Conservation (phyloP, 1,284 basidiomycete species). For the Cutaneotrichosporon sp. region DNA sequence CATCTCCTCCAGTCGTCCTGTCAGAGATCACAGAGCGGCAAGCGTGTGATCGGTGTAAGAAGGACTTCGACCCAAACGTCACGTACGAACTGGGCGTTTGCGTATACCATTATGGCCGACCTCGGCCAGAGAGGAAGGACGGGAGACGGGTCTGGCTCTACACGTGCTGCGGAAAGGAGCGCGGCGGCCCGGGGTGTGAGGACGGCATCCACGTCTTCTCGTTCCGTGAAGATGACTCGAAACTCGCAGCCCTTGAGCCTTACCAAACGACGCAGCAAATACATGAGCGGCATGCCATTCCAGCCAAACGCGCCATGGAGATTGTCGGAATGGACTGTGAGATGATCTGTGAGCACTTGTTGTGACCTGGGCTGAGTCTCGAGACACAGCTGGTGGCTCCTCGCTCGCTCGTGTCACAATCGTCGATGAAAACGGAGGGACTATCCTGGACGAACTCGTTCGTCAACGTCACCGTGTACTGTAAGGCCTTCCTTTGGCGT, state of each 20-base stretch:
- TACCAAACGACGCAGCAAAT: constrained; percentile 61
- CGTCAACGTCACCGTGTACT: constrained; percentile 74
- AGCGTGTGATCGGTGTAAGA: constrained; percentile 74
- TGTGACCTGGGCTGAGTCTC: background rate
- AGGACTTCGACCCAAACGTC: constrained; percentile 62
- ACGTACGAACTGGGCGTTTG: constrained; percentile 65
- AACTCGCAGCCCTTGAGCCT: constrained; percentile 69
- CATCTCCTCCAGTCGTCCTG: constrained; percentile 51
- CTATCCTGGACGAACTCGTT: constrained; percentile 78
- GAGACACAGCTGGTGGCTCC: constrained; percentile 78
- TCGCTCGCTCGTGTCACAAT: constrained; percentile 82
- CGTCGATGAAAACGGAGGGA: constrained; percentile 68
- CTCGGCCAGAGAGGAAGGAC: constrained; percentile 42
- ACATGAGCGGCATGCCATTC: constrained; percentile 15
- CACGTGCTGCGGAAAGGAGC: constrained; percentile 58
- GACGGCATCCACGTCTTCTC: constrained; percentile 41
- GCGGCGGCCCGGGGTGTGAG: constrained; percentile 53
- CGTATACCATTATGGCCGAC: constrained; percentile 75
- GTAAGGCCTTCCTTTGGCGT: constrained; percentile 56
- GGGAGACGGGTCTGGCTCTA: constrained; percentile 49
- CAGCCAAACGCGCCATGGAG: constrained; percentile 57
- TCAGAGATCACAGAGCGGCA: constrained; percentile 56
- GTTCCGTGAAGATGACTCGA: constrained; percentile 59
- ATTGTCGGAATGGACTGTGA: constrained; percentile 84
- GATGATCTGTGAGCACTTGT: constrained; percentile 66